Base-by-base conservation (phyloP, 345 rosid species). In the Rhodamnia rubescens region DNA sequence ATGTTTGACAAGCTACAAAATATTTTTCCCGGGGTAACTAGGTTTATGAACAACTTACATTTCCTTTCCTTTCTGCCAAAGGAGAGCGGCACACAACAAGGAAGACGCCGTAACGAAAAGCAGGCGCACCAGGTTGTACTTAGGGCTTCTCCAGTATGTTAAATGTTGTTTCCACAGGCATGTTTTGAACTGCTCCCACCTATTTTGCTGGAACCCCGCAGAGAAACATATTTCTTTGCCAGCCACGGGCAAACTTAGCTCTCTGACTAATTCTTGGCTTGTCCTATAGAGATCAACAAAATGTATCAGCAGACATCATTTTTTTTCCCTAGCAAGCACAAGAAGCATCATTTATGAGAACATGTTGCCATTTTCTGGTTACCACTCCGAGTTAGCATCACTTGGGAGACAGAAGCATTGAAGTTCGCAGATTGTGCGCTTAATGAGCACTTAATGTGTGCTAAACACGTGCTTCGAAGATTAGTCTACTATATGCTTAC, bases 1-100 rank as follows among this genome's bases (percentile, higher is more conserved):
- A n/a, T 58, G 69, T 58, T 58, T 58, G 69, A n/a, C 69, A 58
- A 58, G 36, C 32, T 58, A 58, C 36, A 5, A 12, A 58, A 58
- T 0, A 58, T n/a, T 58, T 6, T 58, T 58, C 11, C 32, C 4
- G 69, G 69, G n/a, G 18, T 12, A 58, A n/a, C 18, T 58, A 58
- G 18, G 69, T 6, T 52, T 6, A 58, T 1, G 69, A 58, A n/a
- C 69, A 58, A 83, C 52, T 81, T 87, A 90, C 93, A 88, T 86
- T 44, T 84, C 86, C 84, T 91, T 88, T n/a, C 93, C 93, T 87
- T 87, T 86, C 49, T 81, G 85, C 92, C 91, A 90, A 6, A 90
- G 74, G 29, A 91, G 87, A 69, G 78, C 64, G 44, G 87, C 93
- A 36, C 88, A 82, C 2, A 91, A 4, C 83, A 88, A 8, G 29